Base-by-base conservation (phyloP, 805 yeast species). In the Grigorovia humatica region DNA sequence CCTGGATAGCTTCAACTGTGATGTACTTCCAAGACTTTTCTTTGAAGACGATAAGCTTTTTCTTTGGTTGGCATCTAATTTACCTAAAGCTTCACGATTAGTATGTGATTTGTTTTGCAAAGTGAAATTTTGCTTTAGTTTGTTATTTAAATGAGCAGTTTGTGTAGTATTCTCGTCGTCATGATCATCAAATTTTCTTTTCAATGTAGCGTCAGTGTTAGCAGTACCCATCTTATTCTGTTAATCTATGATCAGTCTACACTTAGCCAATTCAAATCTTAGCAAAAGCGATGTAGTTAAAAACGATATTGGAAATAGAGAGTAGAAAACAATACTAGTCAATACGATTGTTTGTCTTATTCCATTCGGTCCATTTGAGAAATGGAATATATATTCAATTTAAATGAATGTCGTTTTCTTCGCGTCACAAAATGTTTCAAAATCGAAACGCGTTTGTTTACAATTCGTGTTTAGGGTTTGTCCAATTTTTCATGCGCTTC, bases 361-460 rank as follows among this genome's bases (percentile, higher is more conserved):
- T 32, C 15, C 2, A 5, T 4, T 6, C 6, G 15, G 15, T 32
- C 11, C 4, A 32, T 32, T 32, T 32, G 11, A 32, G 15, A 32
- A 32, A 11, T 32, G 38, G 15, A 32, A 32, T 32, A 32, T 8
- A 32, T 32, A 5, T 32, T 8, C 11, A 32, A 32, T 32, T 32
- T 32, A 13, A 32, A 32, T 32, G 38, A 32, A 32, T 32, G 38
- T 38, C 15, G 4, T 38, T 13, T 38, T 38, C n/a, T 38, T 30
- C 50, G 50, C 50, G 50, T 48, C 50, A 43, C 50, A 48, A 48
- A 41, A 17, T 23, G 9, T 18, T 13, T 27, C 15, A 13, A 19
- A 38, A 13, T 13, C 29, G 27, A 30, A 32, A 43, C 50, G 47
- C 50, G 50, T 48, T 35, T 48, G 50, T 48, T 48, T 48, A 48